These are phyloP conservation scores for Hydrangea macrophylla DNA, from an alignment of 148 eudicot genomes.

Conservation along the genomic window DNA sequence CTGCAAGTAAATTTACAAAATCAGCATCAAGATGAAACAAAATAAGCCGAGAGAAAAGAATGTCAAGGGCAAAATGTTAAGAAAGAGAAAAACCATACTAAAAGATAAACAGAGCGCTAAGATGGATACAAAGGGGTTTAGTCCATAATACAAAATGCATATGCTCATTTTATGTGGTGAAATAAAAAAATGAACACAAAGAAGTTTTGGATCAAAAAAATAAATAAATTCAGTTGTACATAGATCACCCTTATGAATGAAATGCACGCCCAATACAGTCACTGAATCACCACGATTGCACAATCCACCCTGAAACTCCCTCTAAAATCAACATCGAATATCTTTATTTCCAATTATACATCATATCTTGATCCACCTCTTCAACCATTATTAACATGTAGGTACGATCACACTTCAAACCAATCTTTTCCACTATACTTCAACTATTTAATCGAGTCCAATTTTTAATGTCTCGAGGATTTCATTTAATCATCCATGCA, in stretches of 20 bases:
- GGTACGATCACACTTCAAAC: neutral
- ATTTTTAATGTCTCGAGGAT: neutral
- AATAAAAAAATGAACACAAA: neutral
- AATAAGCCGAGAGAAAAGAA: constrained; percentile 4
- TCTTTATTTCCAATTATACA: neutral
- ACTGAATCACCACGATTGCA: neutral
- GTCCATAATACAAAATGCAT: neutral
- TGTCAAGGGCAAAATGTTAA: neutral
- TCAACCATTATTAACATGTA: neutral
- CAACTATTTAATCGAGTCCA: neutral
- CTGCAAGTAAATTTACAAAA: constrained; percentile 47
- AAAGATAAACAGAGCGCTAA: neutral
- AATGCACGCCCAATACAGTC: neutral
- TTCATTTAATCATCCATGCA: neutral
- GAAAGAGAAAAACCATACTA: neutral
- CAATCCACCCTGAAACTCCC: neutral
- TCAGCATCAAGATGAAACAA: neutral
- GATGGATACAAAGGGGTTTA: neutral
- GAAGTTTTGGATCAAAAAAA: neutral
- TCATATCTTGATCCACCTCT: neutral
- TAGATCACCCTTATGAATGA: neutral
- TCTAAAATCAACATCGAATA: neutral
- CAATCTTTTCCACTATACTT: neutral
- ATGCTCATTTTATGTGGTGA: neutral
- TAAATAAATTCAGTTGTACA: neutral